phyloP scores from a whole-genome alignment of 2,329 filamentous ascomycete genomes.

The Claviceps africana region DNA sequence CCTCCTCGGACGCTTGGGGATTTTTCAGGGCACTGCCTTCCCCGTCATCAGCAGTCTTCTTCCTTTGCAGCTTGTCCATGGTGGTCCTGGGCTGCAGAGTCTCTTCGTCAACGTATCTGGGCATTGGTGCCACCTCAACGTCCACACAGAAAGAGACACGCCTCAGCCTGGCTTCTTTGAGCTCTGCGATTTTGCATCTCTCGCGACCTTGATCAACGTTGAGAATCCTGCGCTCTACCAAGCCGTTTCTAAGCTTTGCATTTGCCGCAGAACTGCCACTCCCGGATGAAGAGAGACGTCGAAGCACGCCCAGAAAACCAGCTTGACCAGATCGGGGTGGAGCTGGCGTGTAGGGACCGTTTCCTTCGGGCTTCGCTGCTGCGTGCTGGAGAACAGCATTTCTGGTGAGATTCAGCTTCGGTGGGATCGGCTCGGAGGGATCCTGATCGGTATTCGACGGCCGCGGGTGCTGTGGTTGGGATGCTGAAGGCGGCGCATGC shows the following conservation, averaged over 20 bases:
- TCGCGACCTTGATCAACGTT: constrained; percentile 74
- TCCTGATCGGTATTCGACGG: constrained; percentile 1
- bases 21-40: constrained; percentile 64
- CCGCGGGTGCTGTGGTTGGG: constrained; percentile 12
- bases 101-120: constrained; percentile 56
- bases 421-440: constrained; percentile 28
- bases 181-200: constrained; percentile 63
- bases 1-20: constrained; percentile 33
- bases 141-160: constrained; percentile 93
- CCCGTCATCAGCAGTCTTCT: constrained; percentile 50
- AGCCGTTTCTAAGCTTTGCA: constrained; percentile 36
- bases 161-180: constrained; percentile 68
- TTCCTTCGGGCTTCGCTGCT: constrained; percentile 37
- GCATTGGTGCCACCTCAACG: constrained; percentile 85
- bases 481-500: constrained; percentile 1
- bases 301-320: constrained; percentile 69
- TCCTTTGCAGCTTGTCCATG: constrained; percentile 41
- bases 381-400: constrained; percentile 47
- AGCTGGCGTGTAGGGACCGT: constrained; percentile 57
- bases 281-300: constrained; percentile 62
- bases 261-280: constrained; percentile 20
- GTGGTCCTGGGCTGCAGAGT: constrained; percentile 23
- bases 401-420: constrained; percentile 35
- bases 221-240: constrained; percentile 68
- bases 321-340: constrained; percentile 55